These are phyloP conservation scores for Colletotrichum magnum DNA, from an alignment of 2,329 filamentous ascomycete species.

Conservation along the genomic window DNA sequence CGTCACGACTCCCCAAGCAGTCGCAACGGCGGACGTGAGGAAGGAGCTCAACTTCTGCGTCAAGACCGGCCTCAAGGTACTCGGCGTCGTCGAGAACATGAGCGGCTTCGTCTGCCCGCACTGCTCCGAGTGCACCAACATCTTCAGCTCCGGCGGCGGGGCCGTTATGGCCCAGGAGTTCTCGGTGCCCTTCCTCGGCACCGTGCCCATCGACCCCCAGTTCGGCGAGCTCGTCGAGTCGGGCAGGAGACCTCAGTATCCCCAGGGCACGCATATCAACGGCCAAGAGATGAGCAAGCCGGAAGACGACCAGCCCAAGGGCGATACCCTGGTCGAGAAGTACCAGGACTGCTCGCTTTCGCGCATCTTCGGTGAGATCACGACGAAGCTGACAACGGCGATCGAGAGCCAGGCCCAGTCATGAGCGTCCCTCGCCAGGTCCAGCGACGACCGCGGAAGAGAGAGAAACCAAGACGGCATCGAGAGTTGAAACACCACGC, in stretches of 20 bases:
- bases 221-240: slow-evolving; percentile 92
- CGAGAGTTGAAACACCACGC: too few relatives aligned
- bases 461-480: too few relatives aligned
- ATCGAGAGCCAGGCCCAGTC: slow-evolving; percentile 36
- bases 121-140: slow-evolving; percentile 88
- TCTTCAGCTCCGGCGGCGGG: slow-evolving; percentile 93
- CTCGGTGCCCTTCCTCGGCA: slow-evolving; percentile 85
- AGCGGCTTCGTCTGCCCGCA: slow-evolving; percentile 87
- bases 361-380: slow-evolving; percentile 77
- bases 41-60: slow-evolving; percentile 95
- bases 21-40: slow-evolving; percentile 92
- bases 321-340: slow-evolving; percentile 73
- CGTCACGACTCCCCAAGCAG: slow-evolving; percentile 95
- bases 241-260: slow-evolving; percentile 74
- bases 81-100: slow-evolving; percentile 99
- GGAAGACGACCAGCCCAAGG: slow-evolving; percentile 42
- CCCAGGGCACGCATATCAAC: slow-evolving; percentile 74
- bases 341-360: slow-evolving; percentile 80
- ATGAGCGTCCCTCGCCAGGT: neutral
- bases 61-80: slow-evolving; percentile 83
- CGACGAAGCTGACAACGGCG: slow-evolving; percentile 56
- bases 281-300: slow-evolving; percentile 65
- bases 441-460: too few relatives aligned
- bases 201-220: slow-evolving; percentile 91
- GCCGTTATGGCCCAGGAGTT: slow-evolving; percentile 91